phyloP scores from a whole-genome alignment of 768 basidiomycete genomes.

The Leccinum aurantiacum region DNA sequence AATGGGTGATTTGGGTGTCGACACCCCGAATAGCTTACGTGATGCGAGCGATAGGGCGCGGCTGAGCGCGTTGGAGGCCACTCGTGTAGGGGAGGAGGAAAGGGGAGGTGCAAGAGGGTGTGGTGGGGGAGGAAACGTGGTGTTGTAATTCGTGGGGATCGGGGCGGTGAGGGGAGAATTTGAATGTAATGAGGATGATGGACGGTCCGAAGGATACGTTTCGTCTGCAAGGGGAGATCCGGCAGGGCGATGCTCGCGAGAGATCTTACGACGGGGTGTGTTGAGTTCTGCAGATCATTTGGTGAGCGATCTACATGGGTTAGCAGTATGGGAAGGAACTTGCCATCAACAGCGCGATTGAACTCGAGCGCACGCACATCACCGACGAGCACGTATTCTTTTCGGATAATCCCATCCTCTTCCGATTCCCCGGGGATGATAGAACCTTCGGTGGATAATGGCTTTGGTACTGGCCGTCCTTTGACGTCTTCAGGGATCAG shows the following conservation, averaged over 20 bases:
- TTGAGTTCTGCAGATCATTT: conserved; percentile 54
- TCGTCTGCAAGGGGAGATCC: conserved; percentile 52
- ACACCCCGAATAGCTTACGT: conserved; percentile 74
- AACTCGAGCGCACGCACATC: conserved; percentile 90
- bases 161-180: conserved; percentile 25
- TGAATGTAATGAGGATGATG: conserved; percentile 26
- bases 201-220: conserved; percentile 37
- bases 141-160: conserved; percentile 32
- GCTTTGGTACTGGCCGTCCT: conserved; percentile 17
- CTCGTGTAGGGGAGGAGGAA: conserved; percentile 67
- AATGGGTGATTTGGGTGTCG: conserved; percentile 38
- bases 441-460: conserved; percentile 57
- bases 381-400: conserved; percentile 93
- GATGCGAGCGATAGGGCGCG: conserved; percentile 79
- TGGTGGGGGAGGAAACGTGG: conserved; percentile 70
- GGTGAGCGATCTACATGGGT: conserved; percentile 12
- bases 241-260: conserved; percentile 55
- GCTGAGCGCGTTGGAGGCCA: conserved; percentile 71
- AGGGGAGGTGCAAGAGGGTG: conserved; percentile 50
- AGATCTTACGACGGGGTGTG: conserved; percentile 54
- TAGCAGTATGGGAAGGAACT: conserved; percentile 22
- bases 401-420: conserved; percentile 74
- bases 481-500: conserved; percentile 13
- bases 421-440: conserved; percentile 81
- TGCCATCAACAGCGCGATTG: conserved; percentile 88